Percentiles rank a stretch among this genome's conserved stretches.
phyloP scores from a whole-genome alignment of 352 stramenopile genomes.

The Phytophthora syringae region DNA sequence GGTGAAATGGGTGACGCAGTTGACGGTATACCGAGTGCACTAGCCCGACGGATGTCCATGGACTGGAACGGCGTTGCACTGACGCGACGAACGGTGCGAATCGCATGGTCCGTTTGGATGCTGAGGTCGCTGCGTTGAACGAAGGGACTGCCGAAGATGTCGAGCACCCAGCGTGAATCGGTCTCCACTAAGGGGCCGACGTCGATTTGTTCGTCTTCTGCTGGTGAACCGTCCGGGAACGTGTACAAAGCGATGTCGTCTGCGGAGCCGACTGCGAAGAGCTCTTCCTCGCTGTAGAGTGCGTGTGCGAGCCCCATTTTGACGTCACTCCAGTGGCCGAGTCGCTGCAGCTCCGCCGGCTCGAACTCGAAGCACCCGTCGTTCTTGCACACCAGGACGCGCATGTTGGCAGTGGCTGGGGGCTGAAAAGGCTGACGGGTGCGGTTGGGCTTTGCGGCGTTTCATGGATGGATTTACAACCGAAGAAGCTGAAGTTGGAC shows the following conservation, averaged over 20 bases:
- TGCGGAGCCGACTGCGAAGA: slow-evolving; percentile 65
- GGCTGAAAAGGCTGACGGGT: too few species aligned
- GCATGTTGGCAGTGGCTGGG: slow-evolving; percentile 21
- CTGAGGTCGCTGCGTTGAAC: slow-evolving; percentile 54
- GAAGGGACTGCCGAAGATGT: slow-evolving; percentile 75
- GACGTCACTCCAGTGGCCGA: slow-evolving; percentile 49
- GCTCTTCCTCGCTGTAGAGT: slow-evolving; percentile 76
- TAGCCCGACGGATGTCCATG: slow-evolving; percentile 35
- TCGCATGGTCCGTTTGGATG: slow-evolving; percentile 64
- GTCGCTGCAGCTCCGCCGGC: slow-evolving; percentile 35
- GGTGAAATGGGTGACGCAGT: slow-evolving; percentile 24
- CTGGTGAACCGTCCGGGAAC: slow-evolving; percentile 42
- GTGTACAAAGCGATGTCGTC: slow-evolving; percentile 70
- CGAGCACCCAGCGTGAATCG: slow-evolving; percentile 77
- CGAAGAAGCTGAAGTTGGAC: too few species aligned
- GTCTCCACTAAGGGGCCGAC: slow-evolving; percentile 30
- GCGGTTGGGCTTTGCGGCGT: too few species aligned
- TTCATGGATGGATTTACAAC: slow-evolving; percentile 8
- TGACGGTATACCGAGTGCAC: slow-evolving; percentile 18
- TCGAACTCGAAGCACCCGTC: slow-evolving; percentile 80
- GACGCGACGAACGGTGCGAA: slow-evolving; percentile 49
- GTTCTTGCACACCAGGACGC: slow-evolving; percentile 82
- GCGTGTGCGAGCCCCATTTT: slow-evolving; percentile 66
- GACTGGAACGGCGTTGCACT: slow-evolving; percentile 22
- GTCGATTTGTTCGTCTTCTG: slow-evolving; percentile 39